phyloP scores from a whole-genome alignment of 2,329 filamentous ascomycete genomes.

The Fusarium verticillioides region DNA sequence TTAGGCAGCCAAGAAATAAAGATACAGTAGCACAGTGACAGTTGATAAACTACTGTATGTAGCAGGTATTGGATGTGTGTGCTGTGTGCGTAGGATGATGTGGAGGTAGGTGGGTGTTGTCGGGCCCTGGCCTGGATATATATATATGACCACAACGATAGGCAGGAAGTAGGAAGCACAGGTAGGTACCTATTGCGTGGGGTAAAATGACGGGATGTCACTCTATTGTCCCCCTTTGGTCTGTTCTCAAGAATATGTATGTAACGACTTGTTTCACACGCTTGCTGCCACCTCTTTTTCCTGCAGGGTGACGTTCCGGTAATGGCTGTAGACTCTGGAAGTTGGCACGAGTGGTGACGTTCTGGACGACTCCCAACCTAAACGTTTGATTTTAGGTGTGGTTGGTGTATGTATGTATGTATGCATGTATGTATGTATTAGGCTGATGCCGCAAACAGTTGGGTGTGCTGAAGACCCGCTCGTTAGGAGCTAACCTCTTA shows the following conservation, averaged over 20 bases:
- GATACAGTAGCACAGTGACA: conserved; percentile 14
- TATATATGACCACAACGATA: conserved; percentile 11
- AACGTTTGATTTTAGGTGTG: neutral
- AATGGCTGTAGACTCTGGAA: neutral
- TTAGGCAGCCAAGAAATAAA: conserved; percentile 26
- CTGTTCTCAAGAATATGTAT: neutral
- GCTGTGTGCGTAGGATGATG: neutral
- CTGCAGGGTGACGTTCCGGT: conserved; percentile 30
- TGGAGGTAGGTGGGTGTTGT: conserved; percentile 4
- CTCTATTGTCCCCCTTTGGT: conserved; percentile 14
- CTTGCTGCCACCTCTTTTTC: conserved; percentile 1
- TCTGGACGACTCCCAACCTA: conserved; percentile 11
- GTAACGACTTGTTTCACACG: conserved; percentile 17
- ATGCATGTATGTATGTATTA: conserved; percentile 20
- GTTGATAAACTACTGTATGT: conserved; percentile 6
- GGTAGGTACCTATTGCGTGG: conserved; percentile 14
- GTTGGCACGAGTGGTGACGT: conserved; percentile 31
- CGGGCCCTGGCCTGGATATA: conserved; percentile 18
- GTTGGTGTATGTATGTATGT: conserved; percentile 7
- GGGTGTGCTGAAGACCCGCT: neutral
- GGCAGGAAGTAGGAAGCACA: neutral
- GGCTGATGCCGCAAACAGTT: conserved; percentile 27
- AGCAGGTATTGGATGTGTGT: neutral
- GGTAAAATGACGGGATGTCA: conserved; percentile 29
- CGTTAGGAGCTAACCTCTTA: neutral